A percentile compares a stretch with the other conserved stretches of the same genome.
Conservation (phyloP, 106 monocot genomes). For the Acorus calamus region DNA sequence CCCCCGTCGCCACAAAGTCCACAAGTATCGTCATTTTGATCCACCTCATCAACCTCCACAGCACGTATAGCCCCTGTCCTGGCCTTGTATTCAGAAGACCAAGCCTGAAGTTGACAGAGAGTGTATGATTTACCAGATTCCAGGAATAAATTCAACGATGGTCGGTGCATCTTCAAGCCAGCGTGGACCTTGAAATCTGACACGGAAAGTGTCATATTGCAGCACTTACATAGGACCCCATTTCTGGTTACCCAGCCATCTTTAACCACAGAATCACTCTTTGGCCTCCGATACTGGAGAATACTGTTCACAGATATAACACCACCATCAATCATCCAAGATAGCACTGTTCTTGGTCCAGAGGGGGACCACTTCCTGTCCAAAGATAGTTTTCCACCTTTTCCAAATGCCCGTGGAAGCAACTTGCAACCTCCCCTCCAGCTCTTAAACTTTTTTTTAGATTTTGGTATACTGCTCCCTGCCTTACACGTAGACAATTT, state of each 20-base stretch:
- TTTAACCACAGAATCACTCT: constrained; percentile 35
- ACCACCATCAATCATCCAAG: constrained; percentile 77
- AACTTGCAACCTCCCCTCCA: constrained; percentile 28
- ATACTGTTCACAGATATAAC: constrained; percentile 45
- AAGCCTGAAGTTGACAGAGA: constrained; percentile 72
- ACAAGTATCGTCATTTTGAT: constrained; percentile 67
- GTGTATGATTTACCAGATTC: constrained; percentile 54
- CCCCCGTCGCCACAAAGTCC: no score
- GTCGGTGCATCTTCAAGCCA: constrained; percentile 30
- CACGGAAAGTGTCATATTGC: constrained; percentile 43
- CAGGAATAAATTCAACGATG: constrained; percentile 54
- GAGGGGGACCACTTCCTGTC: constrained; percentile 29
- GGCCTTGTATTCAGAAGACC: constrained; percentile 68
- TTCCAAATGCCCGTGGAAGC: constrained; percentile 33
- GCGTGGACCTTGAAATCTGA: constrained; percentile 71
- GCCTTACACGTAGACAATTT: constrained; percentile 19
- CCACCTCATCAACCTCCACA: constrained; percentile 37
- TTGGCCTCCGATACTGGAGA: constrained; percentile 41
- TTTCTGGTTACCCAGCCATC: constrained; percentile 64
- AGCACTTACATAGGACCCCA: constrained; percentile 83
- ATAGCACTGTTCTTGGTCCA: constrained; percentile 53
- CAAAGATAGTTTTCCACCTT: constrained; percentile 24
- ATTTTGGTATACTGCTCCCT: constrained; percentile 18
- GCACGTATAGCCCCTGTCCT: constrained; percentile 30
- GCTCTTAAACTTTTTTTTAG: constrained; percentile 27